Conservation (phyloP, 345 rosid species). For the Gossypium australe region DNA sequence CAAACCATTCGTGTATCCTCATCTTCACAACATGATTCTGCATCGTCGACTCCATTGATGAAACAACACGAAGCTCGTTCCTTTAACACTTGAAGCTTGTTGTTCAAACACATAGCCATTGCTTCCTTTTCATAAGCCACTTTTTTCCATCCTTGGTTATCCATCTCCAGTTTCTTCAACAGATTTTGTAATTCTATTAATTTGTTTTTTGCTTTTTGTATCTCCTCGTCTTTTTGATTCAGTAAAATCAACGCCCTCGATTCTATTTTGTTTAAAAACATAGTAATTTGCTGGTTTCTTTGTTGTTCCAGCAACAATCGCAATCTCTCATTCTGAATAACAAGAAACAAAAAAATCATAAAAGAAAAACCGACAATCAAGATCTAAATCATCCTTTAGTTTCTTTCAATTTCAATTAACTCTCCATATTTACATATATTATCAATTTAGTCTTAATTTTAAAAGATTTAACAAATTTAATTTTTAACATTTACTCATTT, state of each 20-base stretch:
- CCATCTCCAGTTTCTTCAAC: conserved; percentile 46
- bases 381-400: no score
- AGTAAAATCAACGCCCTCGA: conserved; percentile 31
- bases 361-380: no score
- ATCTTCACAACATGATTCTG: conserved; percentile 45
- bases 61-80: conserved; percentile 30
- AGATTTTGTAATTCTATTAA: conserved; percentile 51
- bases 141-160: conserved; percentile 56
- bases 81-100: conserved; percentile 38
- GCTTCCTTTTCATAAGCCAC: conserved; percentile 56
- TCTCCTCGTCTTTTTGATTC: conserved; percentile 55
- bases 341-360: no score
- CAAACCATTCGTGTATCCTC: conserved; percentile 25
- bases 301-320: conserved; percentile 46
- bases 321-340: conserved; percentile 33
- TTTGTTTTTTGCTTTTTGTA: conserved; percentile 41
- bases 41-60: conserved; percentile 42
- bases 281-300: conserved; percentile 40
- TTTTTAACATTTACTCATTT: no score
- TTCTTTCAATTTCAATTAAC: no score
- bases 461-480: no score
- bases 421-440: no score
- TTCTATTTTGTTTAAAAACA: conserved; percentile 36
- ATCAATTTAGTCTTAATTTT: no score
- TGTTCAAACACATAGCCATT: conserved; percentile 41